Conservation (phyloP, 306 rosid genomes). For the Pterocarpus macrocarpus region DNA sequence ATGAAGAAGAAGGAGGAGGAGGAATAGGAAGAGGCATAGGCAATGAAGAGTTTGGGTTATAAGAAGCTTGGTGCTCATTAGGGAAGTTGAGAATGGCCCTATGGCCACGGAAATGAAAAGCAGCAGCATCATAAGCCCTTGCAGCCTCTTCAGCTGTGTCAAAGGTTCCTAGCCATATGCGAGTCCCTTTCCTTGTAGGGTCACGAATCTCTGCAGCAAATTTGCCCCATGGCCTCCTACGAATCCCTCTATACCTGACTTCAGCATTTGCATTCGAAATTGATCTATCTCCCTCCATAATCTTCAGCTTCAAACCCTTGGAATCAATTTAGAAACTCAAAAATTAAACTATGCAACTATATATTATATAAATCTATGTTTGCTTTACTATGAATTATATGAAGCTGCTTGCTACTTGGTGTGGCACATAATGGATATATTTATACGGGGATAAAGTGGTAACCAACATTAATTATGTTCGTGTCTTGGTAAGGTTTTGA, state of each 20-base stretch:
- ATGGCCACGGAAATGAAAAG: conserved; percentile 81
- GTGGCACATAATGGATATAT: background rate
- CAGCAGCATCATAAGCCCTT: conserved; percentile 90
- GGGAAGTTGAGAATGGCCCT: conserved; percentile 91
- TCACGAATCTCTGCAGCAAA: conserved; percentile 96
- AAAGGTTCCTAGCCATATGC: conserved; percentile 88
- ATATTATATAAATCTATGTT: background rate
- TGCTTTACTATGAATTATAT: conserved; percentile 9
- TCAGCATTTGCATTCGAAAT: conserved; percentile 40
- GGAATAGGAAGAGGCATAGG: conserved; percentile 36
- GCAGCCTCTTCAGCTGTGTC: conserved; percentile 91
- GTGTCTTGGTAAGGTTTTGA: conserved; percentile 33
- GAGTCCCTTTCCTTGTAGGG: conserved; percentile 81
- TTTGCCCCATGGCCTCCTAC: conserved; percentile 94
- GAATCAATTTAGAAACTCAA: background rate
- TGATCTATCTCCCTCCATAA: conserved; percentile 61
- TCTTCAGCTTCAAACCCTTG: too few relatives aligned
- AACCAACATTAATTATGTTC: background rate
- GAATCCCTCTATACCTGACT: conserved; percentile 72
- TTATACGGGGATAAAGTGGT: background rate
- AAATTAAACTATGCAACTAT: background rate
- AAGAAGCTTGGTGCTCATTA: conserved; percentile 63
- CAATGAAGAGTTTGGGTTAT: conserved; percentile 37
- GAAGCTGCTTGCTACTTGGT: background rate
- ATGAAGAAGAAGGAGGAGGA: background rate